Percentiles rank a stretch among this genome's conserved stretches.
Conservation (phyloP, 164 flowering plant genomes). For the Vitis rotundifolia region DNA sequence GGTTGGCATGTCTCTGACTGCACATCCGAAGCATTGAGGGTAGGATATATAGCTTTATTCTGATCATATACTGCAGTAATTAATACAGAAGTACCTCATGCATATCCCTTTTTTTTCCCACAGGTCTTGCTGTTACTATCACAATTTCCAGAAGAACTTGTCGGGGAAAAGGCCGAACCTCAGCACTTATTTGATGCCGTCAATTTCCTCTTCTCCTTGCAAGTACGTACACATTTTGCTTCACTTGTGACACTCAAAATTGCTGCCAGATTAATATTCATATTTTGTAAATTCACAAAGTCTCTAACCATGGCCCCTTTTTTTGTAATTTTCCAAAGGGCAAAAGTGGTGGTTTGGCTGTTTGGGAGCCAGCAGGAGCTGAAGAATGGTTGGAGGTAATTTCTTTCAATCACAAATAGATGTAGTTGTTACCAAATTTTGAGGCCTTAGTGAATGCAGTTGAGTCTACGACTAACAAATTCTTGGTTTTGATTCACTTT, state of each 20-base stretch:
- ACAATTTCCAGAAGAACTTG: slow-evolving; percentile 48
- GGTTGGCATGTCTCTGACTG: slow-evolving; percentile 75
- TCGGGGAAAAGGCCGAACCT: slow-evolving; percentile 44
- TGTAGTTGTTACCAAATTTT: not conserved
- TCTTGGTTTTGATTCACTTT: not conserved
- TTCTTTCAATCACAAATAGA: not conserved
- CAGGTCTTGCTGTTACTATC: slow-evolving; percentile 53
- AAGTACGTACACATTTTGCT: slow-evolving; percentile 23
- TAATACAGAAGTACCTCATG: not conserved
- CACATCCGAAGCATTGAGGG: slow-evolving; percentile 63
- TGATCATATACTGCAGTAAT: not conserved
- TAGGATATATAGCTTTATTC: slow-evolving; percentile 6
- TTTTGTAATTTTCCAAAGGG: slow-evolving; percentile 19
- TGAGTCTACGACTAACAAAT: not conserved
- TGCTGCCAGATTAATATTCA: too few relatives aligned
- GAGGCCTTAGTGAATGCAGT: not conserved
- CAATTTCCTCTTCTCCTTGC: slow-evolving; percentile 48
- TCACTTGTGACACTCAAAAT: too few relatives aligned
- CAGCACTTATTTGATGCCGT: slow-evolving; percentile 44
- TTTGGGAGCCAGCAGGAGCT: slow-evolving; percentile 45
- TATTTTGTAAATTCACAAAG: too few relatives aligned
- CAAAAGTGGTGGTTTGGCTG: slow-evolving; percentile 40
- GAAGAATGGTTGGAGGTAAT: slow-evolving; percentile 43
- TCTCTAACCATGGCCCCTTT: too few relatives aligned
- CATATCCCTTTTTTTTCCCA: not conserved